Base-by-base conservation (phyloP, 306 rosid species). In the Notholithocarpus densiflorus region DNA sequence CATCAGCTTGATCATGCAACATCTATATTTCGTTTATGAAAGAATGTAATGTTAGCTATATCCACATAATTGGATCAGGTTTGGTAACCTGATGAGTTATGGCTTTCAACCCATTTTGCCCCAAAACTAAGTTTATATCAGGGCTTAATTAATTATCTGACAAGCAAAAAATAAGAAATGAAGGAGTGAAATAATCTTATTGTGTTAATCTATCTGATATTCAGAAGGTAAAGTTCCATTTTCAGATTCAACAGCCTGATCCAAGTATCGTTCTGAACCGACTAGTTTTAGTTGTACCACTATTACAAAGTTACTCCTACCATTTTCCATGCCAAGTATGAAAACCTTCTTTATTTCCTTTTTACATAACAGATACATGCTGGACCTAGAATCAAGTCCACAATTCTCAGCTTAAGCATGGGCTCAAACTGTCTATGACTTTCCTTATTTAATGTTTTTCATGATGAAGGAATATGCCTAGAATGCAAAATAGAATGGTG, bases 141-240 rank as follows among this genome's bases (percentile, higher is more conserved):
- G 21, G 62, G 23, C 21, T 56, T 56, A 56, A 8, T 7, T 56
- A 56, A 20, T 56, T 1, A 56, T 56, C 62, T 6, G 43, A 80
- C 64, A 76, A 48, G 70, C 54, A 72, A 84, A 76, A 55, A 65
- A 20, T n/a, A 59, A 56, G 26, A n/a, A 56, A 19, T 56, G 62
- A 20, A 37, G 11, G 11, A 56, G 62, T 56, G 2, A n/a, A 56
- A n/a, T 21, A 56, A 56, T 15, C 62, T 9, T 56, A 37, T 37
- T 7, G 45, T 37, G 45, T 56, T 20, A 56, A 11, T 56, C 20
- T 56, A 56, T 56, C 62, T 56, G 11, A 9, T 12, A n/a, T 56
- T 56, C 27, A 56, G 12, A 56, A 56, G 26, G 26, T 56, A 24
- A 56, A 3, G 6, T 11, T 27, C 27, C 45, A 37, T 37, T 37